Base-by-base conservation (phyloP, 2,329 filamentous ascomycete species). In the Aspergillus hiratsukae region DNA sequence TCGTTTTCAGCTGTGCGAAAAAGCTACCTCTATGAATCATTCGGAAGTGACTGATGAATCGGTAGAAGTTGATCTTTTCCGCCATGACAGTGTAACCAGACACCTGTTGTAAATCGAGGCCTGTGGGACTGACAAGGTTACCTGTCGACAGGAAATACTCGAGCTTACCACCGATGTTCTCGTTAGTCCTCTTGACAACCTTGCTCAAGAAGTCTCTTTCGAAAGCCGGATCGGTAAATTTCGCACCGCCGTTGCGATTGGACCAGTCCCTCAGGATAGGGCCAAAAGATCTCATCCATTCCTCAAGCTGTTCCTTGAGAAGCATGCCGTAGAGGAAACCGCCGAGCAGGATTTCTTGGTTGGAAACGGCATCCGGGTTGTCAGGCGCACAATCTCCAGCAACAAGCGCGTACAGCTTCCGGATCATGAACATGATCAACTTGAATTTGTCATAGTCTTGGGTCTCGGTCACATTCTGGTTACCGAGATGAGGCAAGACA, bases 11-110 rank as follows among this genome's bases (percentile, higher is more conserved):
- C 72, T 97, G 90, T 3, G 94, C 94, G 73, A 99, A 99, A 83
- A 99, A 99, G 71, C 91, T 94, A 80, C 94, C 94, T 86, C 94
- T 87, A 78, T 99, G 94, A 56, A 99, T 91, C 91, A 97, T 97
- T 64, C 94, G 89, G 83, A 99, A 99, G 75, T 99, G 94, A 74
- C 90, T 94, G 78, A 99, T 96, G 78, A 97, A 99, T 67, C 94
- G 90, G 69, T 96, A 86, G 73, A 97, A 99, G 78, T 99, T 99
- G 72, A 99, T 93, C 81, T 97, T 97, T 73, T 99, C 94, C 2
- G 94, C 94, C 52, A 97, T 92, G 51, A 99, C 91, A 0, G 91
- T 96, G 74, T 96, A 99, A 60, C 94, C 94, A 11, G 93, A 94
- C 0, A 88, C 87, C 75, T 99, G 94, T 71, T 97, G 94, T 68